Evolutionary conservation across 345 rosid species (phyloP).

Genomic region (Lumnitzera littorea): DNA sequence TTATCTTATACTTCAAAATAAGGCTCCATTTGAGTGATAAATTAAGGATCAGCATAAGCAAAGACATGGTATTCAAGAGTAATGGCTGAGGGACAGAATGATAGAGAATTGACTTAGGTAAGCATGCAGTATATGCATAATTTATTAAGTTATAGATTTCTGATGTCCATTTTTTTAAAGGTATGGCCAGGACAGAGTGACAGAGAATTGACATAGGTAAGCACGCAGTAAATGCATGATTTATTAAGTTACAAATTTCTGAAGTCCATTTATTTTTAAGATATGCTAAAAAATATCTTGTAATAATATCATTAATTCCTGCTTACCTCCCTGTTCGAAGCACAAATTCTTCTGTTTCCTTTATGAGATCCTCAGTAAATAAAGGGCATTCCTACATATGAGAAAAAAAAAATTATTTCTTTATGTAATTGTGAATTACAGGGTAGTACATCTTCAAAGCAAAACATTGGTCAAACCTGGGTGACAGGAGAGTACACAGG

Average conservation of each 20-base stretch:
- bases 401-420: conserved; percentile 9
- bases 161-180: too few relatives aligned
- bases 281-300: too few relatives aligned
- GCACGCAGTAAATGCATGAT: too few relatives aligned
- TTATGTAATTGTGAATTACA: conserved; percentile 2
- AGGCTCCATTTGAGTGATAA: too few relatives aligned
- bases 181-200: neutral
- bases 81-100: neutral
- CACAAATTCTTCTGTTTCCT: conserved; percentile 91
- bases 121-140: too few relatives aligned
- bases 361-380: conserved; percentile 91
- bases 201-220: neutral
- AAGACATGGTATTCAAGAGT: too few relatives aligned
- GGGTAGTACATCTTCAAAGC: conserved; percentile 7
- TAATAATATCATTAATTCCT: conserved; percentile 4
- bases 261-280: too few relatives aligned
- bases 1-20: too few relatives aligned
- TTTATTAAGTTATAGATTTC: too few relatives aligned
- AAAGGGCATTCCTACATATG: conserved; percentile 78
- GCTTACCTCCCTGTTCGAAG: conserved; percentile 94
- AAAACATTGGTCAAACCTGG: conserved; percentile 50
- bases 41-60: too few relatives aligned
- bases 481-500: conserved; percentile 75
- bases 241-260: too few relatives aligned
- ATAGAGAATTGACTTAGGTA: neutral